Percentiles rank a stretch among this genome's conserved stretches.
Conservation (phyloP, 768 basidiomycete genomes). For the Rhodotorula paludigena region DNA sequence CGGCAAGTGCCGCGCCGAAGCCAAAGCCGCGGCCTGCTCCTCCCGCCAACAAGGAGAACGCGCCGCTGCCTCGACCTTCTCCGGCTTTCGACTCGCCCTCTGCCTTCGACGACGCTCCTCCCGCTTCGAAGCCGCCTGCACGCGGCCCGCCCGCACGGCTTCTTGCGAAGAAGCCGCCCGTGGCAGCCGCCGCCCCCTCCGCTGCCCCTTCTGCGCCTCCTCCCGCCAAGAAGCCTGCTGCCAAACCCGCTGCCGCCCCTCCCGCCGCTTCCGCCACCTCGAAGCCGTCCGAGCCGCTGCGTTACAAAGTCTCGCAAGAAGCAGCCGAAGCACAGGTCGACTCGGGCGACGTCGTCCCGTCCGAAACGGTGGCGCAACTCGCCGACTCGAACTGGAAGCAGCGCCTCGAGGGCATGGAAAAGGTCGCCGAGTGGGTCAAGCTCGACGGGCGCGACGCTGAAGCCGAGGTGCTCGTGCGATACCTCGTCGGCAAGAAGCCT, state of each 20-base stretch:
- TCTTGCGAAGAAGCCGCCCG: constrained; percentile 56
- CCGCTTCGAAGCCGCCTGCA: constrained; percentile 1
- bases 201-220: constrained; percentile 29
- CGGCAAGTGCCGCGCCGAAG: constrained; percentile 45
- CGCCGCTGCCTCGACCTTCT: not conserved
- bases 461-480: constrained; percentile 79
- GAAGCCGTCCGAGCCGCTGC: constrained; percentile 70
- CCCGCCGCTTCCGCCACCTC: not conserved
- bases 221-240: constrained; percentile 27
- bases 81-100: constrained; percentile 6
- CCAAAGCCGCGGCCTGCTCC: constrained; percentile 2
- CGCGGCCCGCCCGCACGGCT: constrained; percentile 13
- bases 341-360: constrained; percentile 59
- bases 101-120: constrained; percentile 3
- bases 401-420: constrained; percentile 77
- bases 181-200: constrained; percentile 38
- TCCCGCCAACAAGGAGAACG: constrained; percentile 4
- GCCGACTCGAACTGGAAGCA: constrained; percentile 92
- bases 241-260: constrained; percentile 42
- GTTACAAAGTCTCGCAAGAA: constrained; percentile 84
- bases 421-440: constrained; percentile 77
- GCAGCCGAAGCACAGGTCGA: constrained; percentile 78
- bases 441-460: constrained; percentile 58
- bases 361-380: constrained; percentile 64
- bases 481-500: constrained; percentile 69